Percentiles rank a stretch among this genome's conserved stretches.
phyloP scores from a whole-genome alignment of 176 grass and related monocot genomes.

The Lolium multiflorum region DNA sequence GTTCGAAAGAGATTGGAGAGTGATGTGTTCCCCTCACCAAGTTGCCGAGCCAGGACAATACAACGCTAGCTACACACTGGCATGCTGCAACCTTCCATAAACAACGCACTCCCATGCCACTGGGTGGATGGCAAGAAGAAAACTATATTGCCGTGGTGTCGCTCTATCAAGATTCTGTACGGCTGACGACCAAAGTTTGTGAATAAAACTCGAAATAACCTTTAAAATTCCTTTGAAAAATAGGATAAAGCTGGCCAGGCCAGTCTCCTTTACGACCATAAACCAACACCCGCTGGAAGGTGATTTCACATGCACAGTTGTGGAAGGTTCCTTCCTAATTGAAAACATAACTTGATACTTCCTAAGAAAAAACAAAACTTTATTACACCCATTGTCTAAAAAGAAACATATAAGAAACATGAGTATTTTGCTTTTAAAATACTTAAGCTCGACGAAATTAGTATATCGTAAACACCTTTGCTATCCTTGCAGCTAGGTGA shows the following conservation, averaged over 20 bases:
- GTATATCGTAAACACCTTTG: no score
- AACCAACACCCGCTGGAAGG: background rate
- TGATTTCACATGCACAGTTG: background rate
- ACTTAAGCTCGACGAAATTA: no score
- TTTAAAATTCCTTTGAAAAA: background rate
- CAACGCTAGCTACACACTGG: background rate
- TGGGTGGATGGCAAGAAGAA: background rate
- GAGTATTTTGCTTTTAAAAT: no score
- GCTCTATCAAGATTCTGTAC: background rate
- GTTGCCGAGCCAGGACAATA: background rate
- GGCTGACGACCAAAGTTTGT: background rate
- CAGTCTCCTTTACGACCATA: background rate
- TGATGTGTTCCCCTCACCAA: background rate
- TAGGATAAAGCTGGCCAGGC: background rate
- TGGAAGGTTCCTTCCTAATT: background rate
- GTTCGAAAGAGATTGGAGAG: constrained; percentile 25
- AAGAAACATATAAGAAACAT: no score
- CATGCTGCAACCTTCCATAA: background rate
- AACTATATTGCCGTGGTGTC: background rate
- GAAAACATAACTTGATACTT: no score
- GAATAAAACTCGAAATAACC: background rate
- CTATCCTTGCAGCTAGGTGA: no score
- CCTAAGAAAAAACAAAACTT: no score
- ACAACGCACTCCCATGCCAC: background rate
- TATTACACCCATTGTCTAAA: no score